Percentiles rank a stretch among this genome's conserved stretches.
These are phyloP conservation scores for Plasmopara viticola DNA, from an alignment of 352 stramenopile genomes.

Conservation along the genomic window DNA sequence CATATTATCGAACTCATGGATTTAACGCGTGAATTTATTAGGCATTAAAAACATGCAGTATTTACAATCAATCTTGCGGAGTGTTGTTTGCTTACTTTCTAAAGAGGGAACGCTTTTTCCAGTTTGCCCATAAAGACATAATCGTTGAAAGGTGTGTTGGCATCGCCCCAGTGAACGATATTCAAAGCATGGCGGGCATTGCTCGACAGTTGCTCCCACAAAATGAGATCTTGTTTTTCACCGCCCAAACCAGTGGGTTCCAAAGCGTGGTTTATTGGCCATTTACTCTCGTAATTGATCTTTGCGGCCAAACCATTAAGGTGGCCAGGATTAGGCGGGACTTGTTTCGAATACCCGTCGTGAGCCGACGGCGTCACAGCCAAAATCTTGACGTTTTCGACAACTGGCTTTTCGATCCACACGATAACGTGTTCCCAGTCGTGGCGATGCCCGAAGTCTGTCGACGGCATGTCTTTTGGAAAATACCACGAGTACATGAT, in stretches of 20 bases:
- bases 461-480: background rate
- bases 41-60: no score
- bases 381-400: conserved; percentile 12
- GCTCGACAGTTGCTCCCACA: conserved; percentile 8
- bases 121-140: conserved; percentile 23
- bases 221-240: conserved; percentile 12
- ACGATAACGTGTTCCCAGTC: conserved; percentile 6
- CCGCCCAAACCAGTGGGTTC: conserved; percentile 2
- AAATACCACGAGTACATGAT: conserved; percentile 13
- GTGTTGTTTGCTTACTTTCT: no score
- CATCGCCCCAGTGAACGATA: conserved; percentile 1
- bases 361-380: conserved; percentile 10
- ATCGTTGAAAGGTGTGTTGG: conserved; percentile 25
- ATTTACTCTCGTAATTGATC: conserved; percentile 7
- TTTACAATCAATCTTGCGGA: no score
- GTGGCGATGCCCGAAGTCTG: background rate
- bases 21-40: no score
- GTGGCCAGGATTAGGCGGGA: background rate
- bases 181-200: conserved; percentile 8
- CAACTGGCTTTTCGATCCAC: conserved; percentile 4
- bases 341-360: conserved; percentile 6
- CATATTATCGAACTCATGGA: no score
- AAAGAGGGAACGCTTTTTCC: conserved; percentile 14
- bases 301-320: conserved; percentile 9
- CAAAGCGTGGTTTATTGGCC: conserved; percentile 12